These are phyloP conservation scores for Paspalum notatum DNA, from an alignment of 176 grass and related monocot species.

Conservation along the genomic window DNA sequence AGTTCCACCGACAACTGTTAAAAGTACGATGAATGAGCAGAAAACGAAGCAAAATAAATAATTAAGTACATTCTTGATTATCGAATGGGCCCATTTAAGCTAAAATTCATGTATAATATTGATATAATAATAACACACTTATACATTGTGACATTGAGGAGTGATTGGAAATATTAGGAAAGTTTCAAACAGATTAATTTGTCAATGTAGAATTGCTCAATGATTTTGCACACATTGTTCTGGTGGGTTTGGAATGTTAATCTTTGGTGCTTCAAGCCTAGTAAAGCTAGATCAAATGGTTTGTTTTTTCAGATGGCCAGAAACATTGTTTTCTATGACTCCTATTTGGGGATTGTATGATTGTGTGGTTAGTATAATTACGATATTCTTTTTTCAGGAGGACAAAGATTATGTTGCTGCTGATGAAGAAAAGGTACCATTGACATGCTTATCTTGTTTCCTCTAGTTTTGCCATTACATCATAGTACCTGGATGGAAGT, in stretches of 20 bases:
- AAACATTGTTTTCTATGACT: neutral
- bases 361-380: constrained; percentile 26
- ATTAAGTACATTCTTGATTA: constrained; percentile 1
- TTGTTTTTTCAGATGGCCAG: neutral
- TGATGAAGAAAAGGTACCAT: constrained; percentile 77
- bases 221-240: neutral
- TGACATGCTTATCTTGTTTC: constrained; percentile 20
- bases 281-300: neutral
- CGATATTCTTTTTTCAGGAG: constrained; percentile 57
- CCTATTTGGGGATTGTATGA: constrained; percentile 7
- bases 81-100: neutral
- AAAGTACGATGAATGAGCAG: neutral
- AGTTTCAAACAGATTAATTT: neutral
- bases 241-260: neutral
- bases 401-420: constrained; percentile 69
- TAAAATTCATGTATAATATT: constrained; percentile 7
- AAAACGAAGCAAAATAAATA: neutral
- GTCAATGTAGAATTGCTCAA: neutral
- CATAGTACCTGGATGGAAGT: constrained; percentile 15
- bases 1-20: constrained; percentile 4
- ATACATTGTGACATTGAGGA: neutral
- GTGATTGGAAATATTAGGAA: neutral
- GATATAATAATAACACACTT: too few relatives aligned
- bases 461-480: neutral
- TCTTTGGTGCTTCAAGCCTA: constrained; percentile 20